Percentiles rank a stretch among this genome's conserved stretches.
phyloP scores from a whole-genome alignment of 1,284 basidiomycete species.

The Mycosarcoma maydis region DNA sequence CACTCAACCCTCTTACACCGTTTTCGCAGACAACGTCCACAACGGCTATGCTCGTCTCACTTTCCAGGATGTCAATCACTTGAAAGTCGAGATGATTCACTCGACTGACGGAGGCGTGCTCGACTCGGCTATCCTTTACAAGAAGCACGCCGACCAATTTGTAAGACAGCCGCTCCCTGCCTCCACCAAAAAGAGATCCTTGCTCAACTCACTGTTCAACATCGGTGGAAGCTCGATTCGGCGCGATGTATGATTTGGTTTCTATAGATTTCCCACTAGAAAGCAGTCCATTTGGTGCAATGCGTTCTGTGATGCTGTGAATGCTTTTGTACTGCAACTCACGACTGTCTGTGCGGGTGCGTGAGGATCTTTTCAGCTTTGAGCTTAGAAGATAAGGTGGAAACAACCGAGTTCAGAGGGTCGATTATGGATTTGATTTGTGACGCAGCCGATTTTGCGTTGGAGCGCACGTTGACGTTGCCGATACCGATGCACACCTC shows the following conservation, averaged over 20 bases:
- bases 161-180: slow-evolving; percentile 16
- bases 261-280: no score
- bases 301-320: no score
- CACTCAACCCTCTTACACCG: slow-evolving; percentile 20
- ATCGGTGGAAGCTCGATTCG: slow-evolving; percentile 2
- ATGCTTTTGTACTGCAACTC: no score
- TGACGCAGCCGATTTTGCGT: no score
- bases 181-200: not conserved
- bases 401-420: no score
- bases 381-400: no score
- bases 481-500: not conserved
- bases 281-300: no score
- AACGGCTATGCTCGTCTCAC: slow-evolving; percentile 53
- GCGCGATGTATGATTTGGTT: slow-evolving; percentile 7
- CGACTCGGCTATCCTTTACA: slow-evolving; percentile 41
- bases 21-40: slow-evolving; percentile 29
- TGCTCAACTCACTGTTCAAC: slow-evolving; percentile 3
- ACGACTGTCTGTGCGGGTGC: no score
- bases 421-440: no score
- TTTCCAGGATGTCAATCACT: slow-evolving; percentile 59
- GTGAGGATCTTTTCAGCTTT: no score
- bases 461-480: not conserved
- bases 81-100: slow-evolving; percentile 41
- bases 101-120: slow-evolving; percentile 38
- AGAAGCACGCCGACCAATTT: slow-evolving; percentile 27